Evolutionary conservation across 2,329 filamentous ascomycete species (phyloP), one percentile per base, ranked within the genome.

Genomic region (Knufia fluminis): DNA sequence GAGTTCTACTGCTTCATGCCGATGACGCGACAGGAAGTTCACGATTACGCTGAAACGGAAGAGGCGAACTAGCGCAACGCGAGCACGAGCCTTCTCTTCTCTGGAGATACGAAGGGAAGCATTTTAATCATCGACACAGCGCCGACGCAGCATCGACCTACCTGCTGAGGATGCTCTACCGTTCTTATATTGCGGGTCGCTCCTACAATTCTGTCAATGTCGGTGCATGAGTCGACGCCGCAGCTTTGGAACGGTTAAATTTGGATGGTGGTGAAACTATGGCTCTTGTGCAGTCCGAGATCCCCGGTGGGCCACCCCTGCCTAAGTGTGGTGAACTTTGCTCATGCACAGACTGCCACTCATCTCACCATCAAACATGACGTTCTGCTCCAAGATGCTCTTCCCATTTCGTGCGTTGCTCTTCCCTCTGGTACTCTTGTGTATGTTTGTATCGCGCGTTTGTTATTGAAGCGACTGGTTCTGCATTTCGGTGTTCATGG

Each of bases 251-350:
- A 36, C 31, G 28, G 14, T 14, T 16, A 23, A n/a, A 19, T 24
- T 22, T 8, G 16, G 36, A 28, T 24, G 43, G 17, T 26, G 16
- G 19, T 46, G 43, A 46, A 46, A 46, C 43, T 16, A 46, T 38
- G 31, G 22, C 28, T 26, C 19, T 8, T 22, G 16, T n/a, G 28
- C 16, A 35, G 19, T 38, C 43, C 43, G 43, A 23, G 16, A 46
- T 46, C 43, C 43, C 43, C 43, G 43, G 32, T 46, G 43, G 43
- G 23, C 4, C 43, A 42, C 45, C 45, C 45, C 45, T 48, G 45
- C 33, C 35, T 40, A 39, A 48, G 45, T 48, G 33, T n/a, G 14
- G 7, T n/a, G 8, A 28, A 20, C 19, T 28, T 16, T 8, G 4
- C 8, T 16, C 20, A 28, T 12, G 42, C 42, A 45, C 42, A 4